Evolutionary conservation across 305 asterid species (phyloP), one percentile per base, ranked within the genome.

Genomic region (Stenogyne calaminthoides): DNA sequence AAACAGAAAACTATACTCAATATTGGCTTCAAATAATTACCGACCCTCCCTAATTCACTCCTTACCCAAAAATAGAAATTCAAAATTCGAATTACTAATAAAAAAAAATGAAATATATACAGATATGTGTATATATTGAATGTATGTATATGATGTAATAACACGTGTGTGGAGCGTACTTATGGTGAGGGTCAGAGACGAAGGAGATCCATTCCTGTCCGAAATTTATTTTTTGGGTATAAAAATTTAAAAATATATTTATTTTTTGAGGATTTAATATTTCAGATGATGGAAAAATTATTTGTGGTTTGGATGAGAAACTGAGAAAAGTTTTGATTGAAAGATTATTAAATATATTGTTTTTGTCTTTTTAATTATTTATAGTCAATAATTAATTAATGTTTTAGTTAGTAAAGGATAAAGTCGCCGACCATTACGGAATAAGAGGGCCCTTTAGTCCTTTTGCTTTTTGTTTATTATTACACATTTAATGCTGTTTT

Each of bases 91-190:
- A 18, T 25, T 75, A 34, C 19, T 14, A 56, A 74, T 25, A 9
- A 44, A 3, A 64, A 44, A 11, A 29, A 4, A 29, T 4, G 7
- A 64, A 40, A 9, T 37, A 27, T 4, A 51, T 6, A 12, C 70
- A 75, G 36, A 56, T 66, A 27, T 60, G 29, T 25, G 29, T 25
- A 25, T 25, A 25, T 39, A 37, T 32, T 32, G 36, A 32, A 14
- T 47, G 74, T 27, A 51, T 22, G 55, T 32, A 36, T 65, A 40
- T 68, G 56, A 20, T 19, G 76, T 22, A 69, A 37, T 7, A 68
- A 70, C 80, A 82, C 81, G 83, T 79, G 81, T 77, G 60, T 71
- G 84, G 86, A 79, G 82, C 64, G 68, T 61, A 51, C 71, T 70
- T 71, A 68, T 44, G 78, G 56, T 37, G 11, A 58, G 39, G 60